Evolutionary conservation across 1,284 basidiomycete genomes (phyloP).

Genomic region (Pseudozyma sp.): DNA sequence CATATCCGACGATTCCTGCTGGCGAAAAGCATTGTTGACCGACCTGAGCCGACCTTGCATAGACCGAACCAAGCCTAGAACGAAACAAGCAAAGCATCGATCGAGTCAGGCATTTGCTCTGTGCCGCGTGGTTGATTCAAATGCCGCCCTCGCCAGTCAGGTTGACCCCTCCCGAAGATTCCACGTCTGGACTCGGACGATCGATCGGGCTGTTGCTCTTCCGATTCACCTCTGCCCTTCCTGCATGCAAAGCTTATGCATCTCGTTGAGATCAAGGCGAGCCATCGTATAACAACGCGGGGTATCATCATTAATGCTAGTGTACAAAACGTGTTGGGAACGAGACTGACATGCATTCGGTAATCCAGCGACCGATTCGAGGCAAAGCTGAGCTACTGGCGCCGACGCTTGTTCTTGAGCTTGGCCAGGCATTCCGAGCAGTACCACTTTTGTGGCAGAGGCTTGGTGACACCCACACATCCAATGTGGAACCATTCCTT

Average conservation of each 20-base stretch:
- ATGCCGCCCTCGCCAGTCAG: background rate
- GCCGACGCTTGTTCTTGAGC: constrained; percentile 47
- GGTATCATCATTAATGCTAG: background rate
- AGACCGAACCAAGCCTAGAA: background rate
- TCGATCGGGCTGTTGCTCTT: too few species aligned
- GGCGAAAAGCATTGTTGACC: too few species aligned
- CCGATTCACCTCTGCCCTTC: background rate
- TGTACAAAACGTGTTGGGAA: background rate
- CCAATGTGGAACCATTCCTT: constrained; percentile 68
- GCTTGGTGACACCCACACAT: constrained; percentile 66
- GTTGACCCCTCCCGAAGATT: background rate
- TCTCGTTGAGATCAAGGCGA: background rate
- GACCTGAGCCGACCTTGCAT: too few species aligned
- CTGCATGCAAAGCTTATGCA: too few species aligned
- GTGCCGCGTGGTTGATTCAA: background rate
- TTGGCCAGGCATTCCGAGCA: constrained; percentile 55
- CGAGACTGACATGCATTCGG: background rate
- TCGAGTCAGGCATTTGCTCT: too few species aligned
- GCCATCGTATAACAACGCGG: background rate
- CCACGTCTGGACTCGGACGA: too few species aligned
- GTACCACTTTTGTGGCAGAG: constrained; percentile 66
- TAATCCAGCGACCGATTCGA: constrained; percentile 5
- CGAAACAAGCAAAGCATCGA: background rate
- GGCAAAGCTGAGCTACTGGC: constrained; percentile 10
- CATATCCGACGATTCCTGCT: background rate